Evolutionary conservation across 108 stramenopile species (phyloP), one percentile per base, ranked within the genome.

Genomic region (Pseudonitzschia multiseries): DNA sequence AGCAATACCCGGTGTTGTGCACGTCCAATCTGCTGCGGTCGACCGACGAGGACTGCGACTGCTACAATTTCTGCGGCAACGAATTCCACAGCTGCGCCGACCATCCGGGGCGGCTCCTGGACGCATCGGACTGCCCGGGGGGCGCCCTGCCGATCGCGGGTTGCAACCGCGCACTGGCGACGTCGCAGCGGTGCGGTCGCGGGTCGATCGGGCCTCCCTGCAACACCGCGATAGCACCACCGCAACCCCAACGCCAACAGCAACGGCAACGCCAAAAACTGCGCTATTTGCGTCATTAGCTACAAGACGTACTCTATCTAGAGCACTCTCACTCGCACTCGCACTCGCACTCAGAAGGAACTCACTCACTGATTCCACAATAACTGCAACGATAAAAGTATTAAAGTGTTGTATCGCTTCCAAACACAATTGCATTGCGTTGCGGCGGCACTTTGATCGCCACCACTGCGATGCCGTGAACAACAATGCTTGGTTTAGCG

Each of bases 61-160:
- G 76, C 41, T 66, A 71, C 32, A 66, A 52, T 32, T 77, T 77
- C 57, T 77, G 76, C 44, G 76, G 69, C 26, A 43, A 41, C 18
- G 56, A 71, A 10, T 77, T 70, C 36, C 27, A 54, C 21, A 56
- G 36, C 8, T 77, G 76, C 22, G 40, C 50, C 48, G 70, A 65
- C 26, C 65, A 63, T 57, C 76, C 76, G 24, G 66, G 66, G 15
- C 42, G 26, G 43, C 26, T 67, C 4, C 15, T 67, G 12, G 44
- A 48, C 9, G 46, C 12, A 10, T 44, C 46, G 26, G n/a, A 67
- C 8, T 67, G 66, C 36, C 66, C 66, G 4, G 43, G 26, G 26
- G 44, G 44, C 18, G 27, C 24, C 17, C 12, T 6, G 13, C 44
- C 21, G 9, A 67, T 67, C 24, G 8, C 46, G 8, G 66, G 66